These are phyloP conservation scores for Podaxis sp. DNA, from an alignment of 768 basidiomycete species.

Conservation along the genomic window DNA sequence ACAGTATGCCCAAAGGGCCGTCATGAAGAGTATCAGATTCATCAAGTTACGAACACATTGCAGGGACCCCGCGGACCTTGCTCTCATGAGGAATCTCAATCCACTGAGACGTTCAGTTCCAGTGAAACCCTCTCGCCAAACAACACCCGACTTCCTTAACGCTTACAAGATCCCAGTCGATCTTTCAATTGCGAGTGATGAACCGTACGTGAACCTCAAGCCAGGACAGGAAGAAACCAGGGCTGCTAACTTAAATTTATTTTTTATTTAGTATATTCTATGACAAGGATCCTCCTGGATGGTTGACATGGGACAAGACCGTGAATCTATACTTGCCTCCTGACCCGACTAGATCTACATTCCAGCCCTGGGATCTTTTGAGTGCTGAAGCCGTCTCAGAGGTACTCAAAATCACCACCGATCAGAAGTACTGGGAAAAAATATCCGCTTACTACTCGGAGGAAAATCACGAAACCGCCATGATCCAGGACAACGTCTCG, in stretches of 20 bases:
- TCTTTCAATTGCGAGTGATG: constrained; percentile 26
- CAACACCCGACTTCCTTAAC: constrained; percentile 55
- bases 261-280: constrained; percentile 41
- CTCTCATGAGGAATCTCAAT: constrained; percentile 62
- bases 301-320: constrained; percentile 61
- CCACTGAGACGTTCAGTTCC: constrained; percentile 58
- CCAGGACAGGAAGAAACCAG: not conserved
- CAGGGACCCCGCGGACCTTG: constrained; percentile 53
- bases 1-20: constrained; percentile 70
- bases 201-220: constrained; percentile 42
- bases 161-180: constrained; percentile 55
- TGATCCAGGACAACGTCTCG: constrained; percentile 70
- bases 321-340: constrained; percentile 49
- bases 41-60: constrained; percentile 82
- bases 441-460: constrained; percentile 70
- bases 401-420: constrained; percentile 46
- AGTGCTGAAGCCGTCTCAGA: constrained; percentile 51
- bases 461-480: constrained; percentile 68
- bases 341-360: constrained; percentile 45
- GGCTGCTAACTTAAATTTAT: constrained; percentile 7
- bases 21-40: constrained; percentile 75
- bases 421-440: constrained; percentile 65
- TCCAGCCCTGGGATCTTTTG: constrained; percentile 58
- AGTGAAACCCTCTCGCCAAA: constrained; percentile 48
- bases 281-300: constrained; percentile 63